Evolutionary conservation across 2,329 filamentous ascomycete genomes (phyloP), one percentile per base, ranked within the genome.

Genomic region (Colletotrichum tanaceti): DNA sequence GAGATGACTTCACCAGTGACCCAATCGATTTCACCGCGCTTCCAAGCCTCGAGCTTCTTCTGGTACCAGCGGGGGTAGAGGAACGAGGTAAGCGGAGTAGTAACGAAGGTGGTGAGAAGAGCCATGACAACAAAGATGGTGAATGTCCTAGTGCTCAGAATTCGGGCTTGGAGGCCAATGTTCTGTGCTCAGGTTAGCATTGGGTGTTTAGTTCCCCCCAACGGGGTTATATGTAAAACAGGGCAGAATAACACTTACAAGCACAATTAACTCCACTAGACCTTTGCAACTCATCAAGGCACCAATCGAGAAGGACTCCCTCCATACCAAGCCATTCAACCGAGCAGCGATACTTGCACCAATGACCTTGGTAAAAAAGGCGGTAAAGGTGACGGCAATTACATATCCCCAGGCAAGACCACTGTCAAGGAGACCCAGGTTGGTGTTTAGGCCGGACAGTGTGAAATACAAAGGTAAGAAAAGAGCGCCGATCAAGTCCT

Each of bases 121-220:
- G 94, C 94, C 94, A 97, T 97, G 75, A 97, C 92, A 24, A 97
- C 93, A 73, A 97, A 97, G 63, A 97, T 97, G 60, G 94, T 97
- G 74, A 97, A 97, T 0, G 93, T 97, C 18, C 92, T 85, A 0
- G 85, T 86, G 67, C 91, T 94, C 20, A 97, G 83, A 70, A 97
- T 97, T 43, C 88, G 89, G 22, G 94, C 93, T 81, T 95, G 90
- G 2, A 94, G 84, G 52, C 94, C 93, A 73, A 98, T 87, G 73
- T 89, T 69, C 86, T 88, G 24, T 3, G 41, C 10, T 10, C 11
- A 18, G 32, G 43, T 59, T 46, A 70, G 57, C 24, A 16, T 65
- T 6, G 18, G 35, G 22, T 24, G 5, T 9, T 22, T 28, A 2
- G 7, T 24, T n/a, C 32, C 22, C 13, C 35, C 28, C 32, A 1